Evolutionary conservation across 371 early-diverging fungal species (phyloP), one percentile per base, ranked within the genome.

Genomic region (Cokeromyces recurvatus): DNA sequence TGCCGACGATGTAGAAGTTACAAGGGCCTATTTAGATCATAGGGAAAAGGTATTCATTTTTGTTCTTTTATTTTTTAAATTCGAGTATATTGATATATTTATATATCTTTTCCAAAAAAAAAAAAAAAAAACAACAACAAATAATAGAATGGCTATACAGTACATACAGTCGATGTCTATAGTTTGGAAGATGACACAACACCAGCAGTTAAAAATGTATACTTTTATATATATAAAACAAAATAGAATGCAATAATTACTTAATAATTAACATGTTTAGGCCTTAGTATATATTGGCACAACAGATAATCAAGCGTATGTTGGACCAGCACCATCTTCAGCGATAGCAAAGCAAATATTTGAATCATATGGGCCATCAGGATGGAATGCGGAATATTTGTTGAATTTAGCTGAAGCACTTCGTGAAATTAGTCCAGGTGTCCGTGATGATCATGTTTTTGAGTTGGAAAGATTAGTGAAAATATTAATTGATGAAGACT

Each of bases 11-110:
- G 82, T 82, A 15, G 78, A 71, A 36, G 62, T 66, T 19, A 90
- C 92, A 15, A 62, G 72, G 20, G 74, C 68, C n/a, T 87, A 92
- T 43, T 62, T 94, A 43, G 92, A 93, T 48, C 79, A 82, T 62
- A 74, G 97, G 36, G 97, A 97, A 72, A 94, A 94, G 78, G 79
- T 78, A 62, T n/a, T n/a, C n/a, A n/a, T n/a, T n/a, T n/a, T n/a
- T n/a, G n/a, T n/a, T 31, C 19, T 37, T 67, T 24, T n/a, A n/a
- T n/a, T n/a, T n/a, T n/a, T n/a, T n/a, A n/a, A n/a, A n/a, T n/a
- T n/a, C n/a, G n/a, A n/a, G n/a, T n/a, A n/a, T n/a, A n/a, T n/a
- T n/a, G n/a, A n/a, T n/a, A n/a, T n/a, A n/a, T n/a, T n/a, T n/a
- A n/a, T n/a, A n/a, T n/a, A n/a, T n/a, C n/a, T n/a, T n/a, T n/a